Conservation (phyloP, 169 alveolate species). For the Plasmodium relictum region DNA sequence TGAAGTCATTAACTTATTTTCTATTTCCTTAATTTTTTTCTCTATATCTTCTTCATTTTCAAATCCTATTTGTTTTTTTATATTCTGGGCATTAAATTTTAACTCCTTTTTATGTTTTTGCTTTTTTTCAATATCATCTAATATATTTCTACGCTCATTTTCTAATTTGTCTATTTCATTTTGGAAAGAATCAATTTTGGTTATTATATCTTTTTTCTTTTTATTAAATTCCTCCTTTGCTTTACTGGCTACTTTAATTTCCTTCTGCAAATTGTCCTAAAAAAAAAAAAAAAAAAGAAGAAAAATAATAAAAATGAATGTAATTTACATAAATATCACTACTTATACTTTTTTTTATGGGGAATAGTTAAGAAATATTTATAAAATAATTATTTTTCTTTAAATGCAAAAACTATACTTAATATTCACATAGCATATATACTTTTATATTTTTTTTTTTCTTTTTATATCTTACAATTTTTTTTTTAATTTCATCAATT, state of each 20-base stretch:
- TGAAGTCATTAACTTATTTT: constrained; percentile 84
- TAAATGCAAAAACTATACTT: too few species aligned
- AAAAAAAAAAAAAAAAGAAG: constrained; percentile 75
- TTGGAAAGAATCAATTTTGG: constrained; percentile 81
- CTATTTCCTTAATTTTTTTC: constrained; percentile 83
- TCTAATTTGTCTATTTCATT: constrained; percentile 81
- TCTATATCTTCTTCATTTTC: constrained; percentile 84
- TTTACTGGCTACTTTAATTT: constrained; percentile 79
- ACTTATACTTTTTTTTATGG: not conserved
- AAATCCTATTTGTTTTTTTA: constrained; percentile 83
- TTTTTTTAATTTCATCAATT: constrained; percentile 66
- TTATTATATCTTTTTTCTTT: constrained; percentile 81
- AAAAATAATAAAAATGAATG: not conserved
- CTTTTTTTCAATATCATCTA: constrained; percentile 81
- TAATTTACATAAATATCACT: not conserved
- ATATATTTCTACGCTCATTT: constrained; percentile 79
- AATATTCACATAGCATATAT: not conserved
- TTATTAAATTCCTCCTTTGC: constrained; percentile 79
- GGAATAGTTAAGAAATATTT: not conserved
- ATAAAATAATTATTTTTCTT: too few species aligned
- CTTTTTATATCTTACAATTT: constrained; percentile 37
- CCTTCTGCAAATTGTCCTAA: constrained; percentile 80
- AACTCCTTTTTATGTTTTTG: constrained; percentile 84
- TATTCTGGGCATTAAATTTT: constrained; percentile 79
- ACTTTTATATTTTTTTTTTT: not conserved